phyloP scores from a whole-genome alignment of 768 basidiomycete genomes.

The Jaapia argillacea region DNA sequence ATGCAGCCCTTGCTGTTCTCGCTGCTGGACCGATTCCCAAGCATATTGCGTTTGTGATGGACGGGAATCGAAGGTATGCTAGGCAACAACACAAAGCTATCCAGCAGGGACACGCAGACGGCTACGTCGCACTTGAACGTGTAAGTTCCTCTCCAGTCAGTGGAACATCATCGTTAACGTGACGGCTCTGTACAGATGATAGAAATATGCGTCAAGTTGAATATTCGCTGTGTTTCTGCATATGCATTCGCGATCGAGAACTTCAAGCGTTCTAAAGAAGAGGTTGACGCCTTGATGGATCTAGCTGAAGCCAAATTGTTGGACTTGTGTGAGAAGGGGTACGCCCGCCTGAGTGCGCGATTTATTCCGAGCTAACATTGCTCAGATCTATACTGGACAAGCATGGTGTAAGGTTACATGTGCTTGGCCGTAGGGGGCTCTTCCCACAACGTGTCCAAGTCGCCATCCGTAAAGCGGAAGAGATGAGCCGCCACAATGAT shows the following conservation, averaged over 20 bases:
- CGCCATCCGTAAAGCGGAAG: slow-evolving; percentile 63
- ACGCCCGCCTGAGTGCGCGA: slow-evolving; percentile 19
- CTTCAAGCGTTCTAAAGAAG: slow-evolving; percentile 78
- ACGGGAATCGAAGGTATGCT: slow-evolving; percentile 91
- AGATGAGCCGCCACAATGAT: slow-evolving; percentile 63
- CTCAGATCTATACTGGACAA: slow-evolving; percentile 70
- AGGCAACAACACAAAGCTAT: slow-evolving; percentile 54
- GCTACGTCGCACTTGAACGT: slow-evolving; percentile 68
- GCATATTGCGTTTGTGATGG: slow-evolving; percentile 96
- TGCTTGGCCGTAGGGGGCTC: slow-evolving; percentile 71
- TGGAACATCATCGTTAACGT: neutral
- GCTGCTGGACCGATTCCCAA: slow-evolving; percentile 76
- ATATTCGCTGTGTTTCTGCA: slow-evolving; percentile 78
- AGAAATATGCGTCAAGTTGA: slow-evolving; percentile 75
- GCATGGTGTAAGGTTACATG: slow-evolving; percentile 77
- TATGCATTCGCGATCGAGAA: slow-evolving; percentile 99
- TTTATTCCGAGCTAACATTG: no score
- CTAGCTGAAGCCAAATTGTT: slow-evolving; percentile 69
- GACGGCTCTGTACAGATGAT: slow-evolving; percentile 55
- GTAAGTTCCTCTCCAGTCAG: slow-evolving; percentile 37
- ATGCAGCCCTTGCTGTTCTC: slow-evolving; percentile 55
- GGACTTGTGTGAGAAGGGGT: slow-evolving; percentile 80
- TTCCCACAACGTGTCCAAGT: slow-evolving; percentile 68
- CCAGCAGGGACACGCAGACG: slow-evolving; percentile 73
- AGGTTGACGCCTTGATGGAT: slow-evolving; percentile 81